Conservation (phyloP, 345 rosid species). For the Trapa incisa region DNA sequence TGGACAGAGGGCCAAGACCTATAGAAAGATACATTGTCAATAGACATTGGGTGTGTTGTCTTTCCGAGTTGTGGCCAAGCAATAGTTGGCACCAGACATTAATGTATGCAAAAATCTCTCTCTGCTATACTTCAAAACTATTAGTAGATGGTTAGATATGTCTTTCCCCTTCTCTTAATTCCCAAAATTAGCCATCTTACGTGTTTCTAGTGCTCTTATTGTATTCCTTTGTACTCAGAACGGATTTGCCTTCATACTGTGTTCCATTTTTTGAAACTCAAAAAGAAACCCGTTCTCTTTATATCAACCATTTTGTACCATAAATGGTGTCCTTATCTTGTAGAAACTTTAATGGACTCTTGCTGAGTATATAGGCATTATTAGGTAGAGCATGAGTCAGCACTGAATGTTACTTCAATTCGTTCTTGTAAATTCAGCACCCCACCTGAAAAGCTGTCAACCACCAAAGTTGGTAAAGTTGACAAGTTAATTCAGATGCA, state of each 20-base stretch:
- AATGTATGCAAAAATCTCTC: background rate
- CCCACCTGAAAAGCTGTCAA: background rate
- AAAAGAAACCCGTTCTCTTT: too few relatives aligned
- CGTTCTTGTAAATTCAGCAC: slow-evolving; percentile 47
- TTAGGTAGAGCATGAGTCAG: too few relatives aligned
- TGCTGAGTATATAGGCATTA: background rate
- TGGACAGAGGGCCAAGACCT: background rate
- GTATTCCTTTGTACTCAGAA: background rate
- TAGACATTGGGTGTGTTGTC: background rate
- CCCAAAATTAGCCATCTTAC: slow-evolving; percentile 1
- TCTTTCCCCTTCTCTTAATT: background rate
- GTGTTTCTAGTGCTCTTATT: background rate
- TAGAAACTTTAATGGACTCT: too few relatives aligned
- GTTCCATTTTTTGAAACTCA: too few relatives aligned
- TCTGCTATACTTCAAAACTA: background rate
- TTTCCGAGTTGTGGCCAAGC: too few relatives aligned
- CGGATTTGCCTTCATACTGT: background rate
- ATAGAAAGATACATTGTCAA: background rate
- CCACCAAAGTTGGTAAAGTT: background rate
- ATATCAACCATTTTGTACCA: too few relatives aligned
- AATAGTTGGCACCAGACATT: too few relatives aligned
- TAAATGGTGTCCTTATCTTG: too few relatives aligned
- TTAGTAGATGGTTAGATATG: background rate
- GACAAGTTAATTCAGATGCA: background rate
- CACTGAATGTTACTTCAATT: slow-evolving; percentile 13